A percentile compares a stretch with the other conserved stretches of the same genome.
Evolutionary conservation across 108 stramenopile species (phyloP).

Genomic region (Nannochloropsis oceanica): DNA sequence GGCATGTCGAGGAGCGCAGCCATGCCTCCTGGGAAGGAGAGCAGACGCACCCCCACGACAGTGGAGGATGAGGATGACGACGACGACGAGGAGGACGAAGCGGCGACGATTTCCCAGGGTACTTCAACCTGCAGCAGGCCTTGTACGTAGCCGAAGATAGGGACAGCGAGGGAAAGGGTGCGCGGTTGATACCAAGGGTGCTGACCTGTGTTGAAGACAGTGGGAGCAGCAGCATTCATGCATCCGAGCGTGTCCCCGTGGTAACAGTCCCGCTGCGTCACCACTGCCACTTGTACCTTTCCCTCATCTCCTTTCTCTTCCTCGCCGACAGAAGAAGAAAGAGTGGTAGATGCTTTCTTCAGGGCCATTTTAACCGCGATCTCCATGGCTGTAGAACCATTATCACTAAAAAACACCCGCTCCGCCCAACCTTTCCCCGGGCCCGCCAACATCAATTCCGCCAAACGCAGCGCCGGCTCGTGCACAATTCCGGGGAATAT

Average conservation of each 20-base stretch:
- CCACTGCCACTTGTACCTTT: background rate
- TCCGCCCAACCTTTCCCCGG: slow-evolving; percentile 31
- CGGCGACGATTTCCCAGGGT: background rate
- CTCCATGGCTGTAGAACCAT: slow-evolving; percentile 30
- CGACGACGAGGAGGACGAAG: background rate
- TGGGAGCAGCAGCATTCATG: slow-evolving; percentile 22
- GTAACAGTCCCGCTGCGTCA: slow-evolving; percentile 21
- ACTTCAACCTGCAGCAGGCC: background rate
- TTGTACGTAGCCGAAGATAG: slow-evolving; percentile 3
- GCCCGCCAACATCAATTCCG: slow-evolving; percentile 19
- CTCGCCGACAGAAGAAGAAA: background rate
- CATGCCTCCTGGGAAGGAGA: background rate
- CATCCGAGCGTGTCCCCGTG: slow-evolving; percentile 29
- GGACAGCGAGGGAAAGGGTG: slow-evolving; percentile 17
- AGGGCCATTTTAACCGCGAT: slow-evolving; percentile 36
- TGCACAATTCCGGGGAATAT: slow-evolving; percentile 28
- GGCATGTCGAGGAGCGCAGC: background rate
- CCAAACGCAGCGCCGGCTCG: slow-evolving; percentile 26
- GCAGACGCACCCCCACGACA: background rate
- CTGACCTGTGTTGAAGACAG: slow-evolving; percentile 8
- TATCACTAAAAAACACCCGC: slow-evolving; percentile 30
- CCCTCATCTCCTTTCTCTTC: background rate
- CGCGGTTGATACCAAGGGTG: slow-evolving; percentile 14
- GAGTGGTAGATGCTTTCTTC: background rate
- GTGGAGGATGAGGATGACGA: no score